phyloP scores from a whole-genome alignment of 2,329 filamentous ascomycete species.

The Tolypocladium tundrense region DNA sequence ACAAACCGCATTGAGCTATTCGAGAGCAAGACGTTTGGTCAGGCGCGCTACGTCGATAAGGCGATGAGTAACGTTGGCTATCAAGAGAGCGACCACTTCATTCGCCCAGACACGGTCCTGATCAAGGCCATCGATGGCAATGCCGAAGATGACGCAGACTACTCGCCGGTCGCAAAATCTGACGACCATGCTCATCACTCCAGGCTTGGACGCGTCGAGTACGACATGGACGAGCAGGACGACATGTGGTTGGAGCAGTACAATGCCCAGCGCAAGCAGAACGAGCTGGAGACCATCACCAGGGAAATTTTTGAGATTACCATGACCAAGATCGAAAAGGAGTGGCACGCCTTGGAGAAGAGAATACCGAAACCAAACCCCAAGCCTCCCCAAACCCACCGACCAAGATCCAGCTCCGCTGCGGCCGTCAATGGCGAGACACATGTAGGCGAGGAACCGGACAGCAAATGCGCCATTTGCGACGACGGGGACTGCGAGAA shows the following conservation, averaged over 20 bases:
- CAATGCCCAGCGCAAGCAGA: conserved; percentile 65
- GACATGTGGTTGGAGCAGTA: conserved; percentile 87
- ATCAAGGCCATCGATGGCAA: conserved; percentile 52
- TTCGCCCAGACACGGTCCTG: conserved; percentile 64
- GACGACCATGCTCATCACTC: conserved; percentile 23
- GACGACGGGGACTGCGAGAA: conserved; percentile 99
- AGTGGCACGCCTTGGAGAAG: conserved; percentile 94
- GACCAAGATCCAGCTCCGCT: conserved; percentile 85
- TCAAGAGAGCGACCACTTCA: conserved; percentile 85
- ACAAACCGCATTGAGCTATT: conserved; percentile 72
- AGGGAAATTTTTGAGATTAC: conserved; percentile 94
- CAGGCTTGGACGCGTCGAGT: conserved; percentile 75
- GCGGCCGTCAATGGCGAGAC: conserved; percentile 93
- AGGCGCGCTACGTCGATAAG: conserved; percentile 87
- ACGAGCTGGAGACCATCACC: conserved; percentile 72
- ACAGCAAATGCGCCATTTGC: conserved; percentile 95
- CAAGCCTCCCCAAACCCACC: conserved; percentile 88
- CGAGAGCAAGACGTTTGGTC: conserved; percentile 75
- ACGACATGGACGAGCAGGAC: conserved; percentile 99
- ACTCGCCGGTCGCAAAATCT: conserved; percentile 17
- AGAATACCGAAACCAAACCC: conserved; percentile 94
- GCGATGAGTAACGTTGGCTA: conserved; percentile 95
- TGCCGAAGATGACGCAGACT: conserved; percentile 48
- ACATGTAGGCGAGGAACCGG: conserved; percentile 75
- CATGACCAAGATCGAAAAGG: conserved; percentile 97